phyloP scores from a whole-genome alignment of 371 early-diverging fungal genomes.

The Mucor indicus region DNA sequence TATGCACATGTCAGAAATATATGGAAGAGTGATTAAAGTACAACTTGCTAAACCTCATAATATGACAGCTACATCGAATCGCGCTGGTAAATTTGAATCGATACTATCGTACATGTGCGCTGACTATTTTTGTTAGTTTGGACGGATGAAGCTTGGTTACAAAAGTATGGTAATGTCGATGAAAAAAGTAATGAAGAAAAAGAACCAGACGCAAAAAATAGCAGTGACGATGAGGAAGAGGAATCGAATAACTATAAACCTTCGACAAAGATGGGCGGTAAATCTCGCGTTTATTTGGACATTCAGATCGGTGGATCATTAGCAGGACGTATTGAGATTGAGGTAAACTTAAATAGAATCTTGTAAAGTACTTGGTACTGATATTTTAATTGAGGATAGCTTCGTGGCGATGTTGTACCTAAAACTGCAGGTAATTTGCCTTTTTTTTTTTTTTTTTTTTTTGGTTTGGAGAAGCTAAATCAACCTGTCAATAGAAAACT shows the following conservation, averaged over 20 bases:
- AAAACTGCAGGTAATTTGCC: slow-evolving; percentile 76
- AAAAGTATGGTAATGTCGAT: slow-evolving; percentile 53
- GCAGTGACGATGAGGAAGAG: slow-evolving; percentile 2
- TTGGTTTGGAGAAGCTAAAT: no score
- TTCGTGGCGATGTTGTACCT: slow-evolving; percentile 76
- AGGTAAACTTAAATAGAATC: slow-evolving; percentile 7
- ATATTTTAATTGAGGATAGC: slow-evolving; percentile 19
- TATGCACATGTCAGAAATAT: slow-evolving; percentile 88
- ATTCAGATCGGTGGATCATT: slow-evolving; percentile 45
- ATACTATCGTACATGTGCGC: neutral
- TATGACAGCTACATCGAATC: slow-evolving; percentile 54
- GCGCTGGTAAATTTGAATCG: slow-evolving; percentile 47
- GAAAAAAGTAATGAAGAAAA: slow-evolving; percentile 13
- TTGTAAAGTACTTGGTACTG: neutral
- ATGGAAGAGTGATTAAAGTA: slow-evolving; percentile 87
- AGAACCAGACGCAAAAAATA: neutral
- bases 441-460: no score
- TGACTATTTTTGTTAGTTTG: slow-evolving; percentile 47
- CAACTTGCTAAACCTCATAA: slow-evolving; percentile 77
- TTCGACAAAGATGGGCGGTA: slow-evolving; percentile 9
- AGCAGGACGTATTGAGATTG: slow-evolving; percentile 78
- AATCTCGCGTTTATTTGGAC: slow-evolving; percentile 52
- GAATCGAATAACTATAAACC: slow-evolving; percentile 1
- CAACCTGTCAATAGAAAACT: slow-evolving; percentile 39
- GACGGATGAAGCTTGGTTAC: slow-evolving; percentile 73